Evolutionary conservation across 768 basidiomycete species (phyloP).

Genomic region (Trametes cinnabarina): DNA sequence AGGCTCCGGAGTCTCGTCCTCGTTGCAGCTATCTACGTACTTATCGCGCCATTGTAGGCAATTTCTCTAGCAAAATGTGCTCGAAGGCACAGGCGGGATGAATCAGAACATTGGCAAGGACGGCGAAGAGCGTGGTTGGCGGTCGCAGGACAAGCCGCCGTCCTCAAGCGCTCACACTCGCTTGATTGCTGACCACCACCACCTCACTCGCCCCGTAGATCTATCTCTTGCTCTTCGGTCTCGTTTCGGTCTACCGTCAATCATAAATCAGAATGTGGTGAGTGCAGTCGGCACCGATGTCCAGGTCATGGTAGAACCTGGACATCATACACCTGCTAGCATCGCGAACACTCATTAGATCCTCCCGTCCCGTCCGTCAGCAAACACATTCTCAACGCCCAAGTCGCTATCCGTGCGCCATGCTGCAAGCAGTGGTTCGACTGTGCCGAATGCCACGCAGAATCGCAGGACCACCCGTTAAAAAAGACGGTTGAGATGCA

Average conservation of each 20-base stretch:
- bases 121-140: neutral
- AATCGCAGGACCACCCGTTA: slow-evolving; percentile 71
- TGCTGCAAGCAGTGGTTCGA: slow-evolving; percentile 99
- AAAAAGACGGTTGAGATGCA: slow-evolving; percentile 79
- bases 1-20: slow-evolving; percentile 6
- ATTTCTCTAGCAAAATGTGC: neutral
- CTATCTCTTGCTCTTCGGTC: neutral
- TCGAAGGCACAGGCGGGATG: neutral
- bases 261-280: slow-evolving; percentile 4
- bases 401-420: slow-evolving; percentile 93
- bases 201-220: neutral
- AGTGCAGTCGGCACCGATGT: neutral
- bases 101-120: neutral
- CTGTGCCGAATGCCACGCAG: slow-evolving; percentile 93
- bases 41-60: no score
- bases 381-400: slow-evolving; percentile 95
- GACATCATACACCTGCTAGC: neutral
- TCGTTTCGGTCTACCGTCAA: neutral
- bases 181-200: neutral
- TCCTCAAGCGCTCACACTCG: neutral
- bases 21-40: slow-evolving; percentile 1
- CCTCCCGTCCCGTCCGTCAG: slow-evolving; percentile 37
- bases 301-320: neutral
- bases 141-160: neutral
- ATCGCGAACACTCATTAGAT: slow-evolving; percentile 10